Percentiles rank a stretch among this genome's conserved stretches.
phyloP scores from a whole-genome alignment of 1,284 basidiomycete species.

The Trichosporon ovoides region DNA sequence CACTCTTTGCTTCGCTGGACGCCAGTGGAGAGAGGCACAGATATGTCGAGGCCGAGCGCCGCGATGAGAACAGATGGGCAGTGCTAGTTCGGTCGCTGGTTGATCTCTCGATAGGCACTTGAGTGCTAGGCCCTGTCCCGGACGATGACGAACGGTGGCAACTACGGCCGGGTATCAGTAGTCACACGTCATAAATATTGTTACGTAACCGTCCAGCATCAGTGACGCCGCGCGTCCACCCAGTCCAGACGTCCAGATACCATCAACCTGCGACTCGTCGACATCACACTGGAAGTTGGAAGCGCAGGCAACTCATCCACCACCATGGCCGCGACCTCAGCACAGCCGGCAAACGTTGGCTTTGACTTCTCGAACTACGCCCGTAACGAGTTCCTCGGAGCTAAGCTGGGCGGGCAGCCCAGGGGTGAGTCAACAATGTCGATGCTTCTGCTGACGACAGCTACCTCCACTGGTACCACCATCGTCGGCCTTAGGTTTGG shows the following conservation, averaged over 20 bases:
- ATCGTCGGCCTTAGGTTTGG: constrained; percentile 87
- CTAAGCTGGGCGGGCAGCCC: constrained; percentile 50
- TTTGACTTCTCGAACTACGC: constrained; percentile 68
- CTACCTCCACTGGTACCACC: constrained; percentile 93
- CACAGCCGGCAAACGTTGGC: constrained; percentile 47
- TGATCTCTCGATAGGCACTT: background rate
- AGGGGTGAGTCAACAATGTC: constrained; percentile 28
- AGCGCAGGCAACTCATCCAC: constrained; percentile 12
- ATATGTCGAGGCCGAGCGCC: background rate
- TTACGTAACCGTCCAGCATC: background rate
- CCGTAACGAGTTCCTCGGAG: constrained; percentile 71
- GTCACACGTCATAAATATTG: background rate
- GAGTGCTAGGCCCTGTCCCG: background rate
- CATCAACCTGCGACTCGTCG: background rate
- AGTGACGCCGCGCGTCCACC: constrained; percentile 19
- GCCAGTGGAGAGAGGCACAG: background rate
- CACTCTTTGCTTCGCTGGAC: background rate
- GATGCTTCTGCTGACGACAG: constrained; percentile 51
- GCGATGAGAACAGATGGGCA: background rate
- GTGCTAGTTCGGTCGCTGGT: background rate
- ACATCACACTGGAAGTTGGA: background rate
- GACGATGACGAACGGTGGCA: constrained; percentile 5
- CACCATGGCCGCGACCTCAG: constrained; percentile 31
- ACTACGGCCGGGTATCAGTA: background rate
- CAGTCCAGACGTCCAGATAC: too few species aligned